Base-by-base conservation (phyloP, 208 protist genomes). In the Leishmania arabica region DNA sequence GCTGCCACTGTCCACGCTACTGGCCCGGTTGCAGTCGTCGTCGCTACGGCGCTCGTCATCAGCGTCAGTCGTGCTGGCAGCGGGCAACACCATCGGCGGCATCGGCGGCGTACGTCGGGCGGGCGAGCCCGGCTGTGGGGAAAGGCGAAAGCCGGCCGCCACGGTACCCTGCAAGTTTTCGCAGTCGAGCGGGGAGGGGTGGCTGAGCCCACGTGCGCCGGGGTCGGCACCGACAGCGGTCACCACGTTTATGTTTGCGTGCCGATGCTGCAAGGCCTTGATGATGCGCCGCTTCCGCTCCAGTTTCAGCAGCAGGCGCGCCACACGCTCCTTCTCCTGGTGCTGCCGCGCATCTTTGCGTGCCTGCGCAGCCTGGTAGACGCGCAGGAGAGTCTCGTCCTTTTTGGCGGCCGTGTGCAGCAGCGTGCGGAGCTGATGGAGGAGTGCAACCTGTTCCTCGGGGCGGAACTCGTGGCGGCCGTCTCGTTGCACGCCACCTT, bases 361-460 rank as follows among this genome's bases (percentile, higher is more conserved):
- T 65, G 83, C 78, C 70, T 89, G 78, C 17, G 90, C 88, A 2
- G 86, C 80, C 40, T 78, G 80, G 27, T 92, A 84, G 51, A 94
- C 88, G n/a, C 87, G 89, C 62, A 89, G 82, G 47, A 94, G 77
- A 51, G 88, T 93, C 9, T 86, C 84, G 27, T 96, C 90, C 78
- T 91, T 90, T 34, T 85, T 75, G 21, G 87, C 82, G 8, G 92
- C 90, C n/a, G 83, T 87, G 40, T 88, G 88, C 73, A 96, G 82
- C 9, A 96, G 79, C 72, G 80, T 69, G 51, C 74, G 74, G 56
- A 96, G 88, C 66, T 86, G 79, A 45, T 92, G 82, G 40, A 91
- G 80, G 17, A 86, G 51, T 6, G 78, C 42, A 27, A 72, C 74
- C 49, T 86, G 82, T n/a, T 86, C 82, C 64, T 82, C 78, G 0